Evolutionary conservation across 306 rosid species (phyloP), one percentile per base, ranked within the genome.

Genomic region (Begonia masoniana): DNA sequence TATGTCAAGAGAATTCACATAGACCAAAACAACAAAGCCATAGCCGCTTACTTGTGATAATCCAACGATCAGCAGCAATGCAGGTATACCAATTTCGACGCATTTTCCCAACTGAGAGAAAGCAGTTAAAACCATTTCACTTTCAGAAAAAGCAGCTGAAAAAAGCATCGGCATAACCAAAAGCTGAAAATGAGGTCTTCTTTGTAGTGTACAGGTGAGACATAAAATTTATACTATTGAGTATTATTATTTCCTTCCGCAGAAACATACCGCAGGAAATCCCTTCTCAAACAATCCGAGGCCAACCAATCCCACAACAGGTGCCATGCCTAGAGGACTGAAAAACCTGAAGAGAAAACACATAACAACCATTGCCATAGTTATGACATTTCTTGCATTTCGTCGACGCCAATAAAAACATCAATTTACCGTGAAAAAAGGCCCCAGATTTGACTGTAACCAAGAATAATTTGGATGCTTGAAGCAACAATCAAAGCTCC

Each of bases 391-490:
- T 59, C 4, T 48, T 31, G 15, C 62, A 10, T 58, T 47, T 1
- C 24, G 24, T 21, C 24, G 24, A 2, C 1, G 1, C 2, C 39
- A 31, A 6, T 1, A 2, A 5, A 31, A 31, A 31, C 14, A 50
- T 12, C 23, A 48, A 57, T 41, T 35, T 80, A 91, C 97, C 94
- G 73, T 35, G 97, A 85, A 67, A 91, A 84, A 56, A 91, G 87
- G 43, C 97, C 97, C 97, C 97, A 91, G 46, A 85, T 74, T 83
- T 91, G 97, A 78, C 94, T 91, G 79, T 85, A 91, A 71, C 97
- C 97, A 39, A 91, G 74, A 70, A 91, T 59, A 68, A 91, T 91
- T 69, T 91, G 97, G 62, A 91, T 85, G 73, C 88, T 85, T 13
- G 97, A 91, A 59, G 97, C 94, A 26, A 85, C 82, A 54, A 91